A percentile compares a stretch with the other conserved stretches of the same genome.
These are phyloP conservation scores for Suillus americanus DNA, from an alignment of 768 basidiomycete species.

Conservation along the genomic window DNA sequence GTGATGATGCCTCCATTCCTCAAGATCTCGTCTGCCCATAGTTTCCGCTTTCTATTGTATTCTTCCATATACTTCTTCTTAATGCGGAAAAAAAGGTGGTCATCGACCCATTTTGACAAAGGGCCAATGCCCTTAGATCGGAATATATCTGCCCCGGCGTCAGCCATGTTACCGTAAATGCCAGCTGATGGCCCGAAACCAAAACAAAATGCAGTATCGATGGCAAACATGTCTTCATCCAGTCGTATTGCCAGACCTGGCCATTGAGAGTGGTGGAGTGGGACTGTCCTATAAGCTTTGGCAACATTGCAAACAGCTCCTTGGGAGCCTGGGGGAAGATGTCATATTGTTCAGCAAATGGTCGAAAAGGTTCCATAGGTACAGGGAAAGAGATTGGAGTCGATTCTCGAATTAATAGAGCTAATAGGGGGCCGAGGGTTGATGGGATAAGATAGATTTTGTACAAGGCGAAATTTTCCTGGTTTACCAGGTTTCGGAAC, in stretches of 20 bases:
- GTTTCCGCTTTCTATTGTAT: conserved; percentile 19
- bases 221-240: conserved; percentile 15
- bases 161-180: conserved; percentile 23
- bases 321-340: no score
- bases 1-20: background rate
- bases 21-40: background rate
- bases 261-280: conserved; percentile 34
- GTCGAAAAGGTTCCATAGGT: no score
- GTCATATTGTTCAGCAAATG: no score
- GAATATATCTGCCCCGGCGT: conserved; percentile 20
- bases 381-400: no score
- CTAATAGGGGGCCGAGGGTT: no score
- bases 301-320: conserved; percentile 31
- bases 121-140: conserved; percentile 20
- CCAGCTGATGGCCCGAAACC: conserved; percentile 21
- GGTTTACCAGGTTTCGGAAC: conserved; percentile 29
- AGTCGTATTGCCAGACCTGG: conserved; percentile 30
- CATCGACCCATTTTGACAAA: conserved; percentile 28
- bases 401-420: no score
- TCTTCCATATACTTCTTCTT: background rate
- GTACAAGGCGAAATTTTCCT: no score
- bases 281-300: conserved; percentile 39
- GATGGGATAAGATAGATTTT: no score
- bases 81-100: conserved; percentile 27
- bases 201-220: conserved; percentile 31